Percentiles rank a stretch among this genome's conserved stretches.
Evolutionary conservation across 805 yeast species (phyloP).

Genomic region (Saccharomycopsis selenospora): DNA sequence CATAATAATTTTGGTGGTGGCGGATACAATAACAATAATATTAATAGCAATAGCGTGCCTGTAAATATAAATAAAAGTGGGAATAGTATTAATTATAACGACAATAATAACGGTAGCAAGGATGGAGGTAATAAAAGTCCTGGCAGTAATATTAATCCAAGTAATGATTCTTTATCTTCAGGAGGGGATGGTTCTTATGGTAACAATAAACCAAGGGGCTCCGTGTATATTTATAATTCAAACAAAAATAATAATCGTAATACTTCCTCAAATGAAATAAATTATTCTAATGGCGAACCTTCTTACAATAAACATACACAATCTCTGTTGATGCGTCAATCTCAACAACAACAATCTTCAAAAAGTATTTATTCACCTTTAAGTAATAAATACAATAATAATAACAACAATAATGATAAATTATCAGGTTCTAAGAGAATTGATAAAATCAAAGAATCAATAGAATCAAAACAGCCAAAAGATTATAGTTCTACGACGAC

Average conservation of each 20-base stretch:
- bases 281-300: too few relatives aligned
- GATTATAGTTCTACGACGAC: too few relatives aligned
- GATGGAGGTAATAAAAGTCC: conserved; percentile 1
- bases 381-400: too few relatives aligned
- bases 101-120: conserved; percentile 1
- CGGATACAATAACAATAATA: neutral
- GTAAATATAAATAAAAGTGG: neutral
- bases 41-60: neutral
- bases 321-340: too few relatives aligned
- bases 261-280: too few relatives aligned
- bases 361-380: too few relatives aligned
- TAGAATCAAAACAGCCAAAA: too few relatives aligned
- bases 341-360: too few relatives aligned
- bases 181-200: conserved; percentile 3
- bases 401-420: too few relatives aligned
- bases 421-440: too few relatives aligned
- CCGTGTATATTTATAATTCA: conserved; percentile 17
- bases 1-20: conserved; percentile 1
- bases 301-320: too few relatives aligned
- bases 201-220: conserved; percentile 4
- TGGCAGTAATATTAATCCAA: neutral
- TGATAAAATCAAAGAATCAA: too few relatives aligned
- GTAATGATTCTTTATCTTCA: conserved; percentile 7
- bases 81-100: neutral
- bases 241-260: neutral